Percentiles rank a stretch among this genome's conserved stretches.
Conservation (phyloP, 345 rosid species). For the Eucalyptus erythrocorys region DNA sequence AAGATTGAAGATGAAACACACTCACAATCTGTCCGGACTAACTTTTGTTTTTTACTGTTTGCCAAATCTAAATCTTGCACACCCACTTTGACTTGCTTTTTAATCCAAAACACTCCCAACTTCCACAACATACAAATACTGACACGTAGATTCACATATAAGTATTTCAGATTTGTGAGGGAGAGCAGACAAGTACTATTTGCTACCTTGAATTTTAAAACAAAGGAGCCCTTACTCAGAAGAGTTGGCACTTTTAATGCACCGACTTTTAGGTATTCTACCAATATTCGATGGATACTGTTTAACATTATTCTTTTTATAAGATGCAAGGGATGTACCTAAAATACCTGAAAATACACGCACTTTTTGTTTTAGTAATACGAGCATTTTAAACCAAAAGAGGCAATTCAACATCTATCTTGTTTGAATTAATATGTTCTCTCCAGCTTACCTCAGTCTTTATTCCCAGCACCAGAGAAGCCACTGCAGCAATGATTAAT, state of each 20-base stretch:
- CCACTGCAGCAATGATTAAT: constrained; percentile 81
- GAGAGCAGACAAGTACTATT: background rate
- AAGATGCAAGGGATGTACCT: background rate
- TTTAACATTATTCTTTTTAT: background rate
- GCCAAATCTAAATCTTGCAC: background rate
- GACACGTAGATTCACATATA: background rate
- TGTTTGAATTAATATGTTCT: background rate
- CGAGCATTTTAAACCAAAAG: background rate
- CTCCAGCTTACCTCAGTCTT: constrained; percentile 74
- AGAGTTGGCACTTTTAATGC: background rate
- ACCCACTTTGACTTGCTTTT: background rate
- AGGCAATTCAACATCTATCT: background rate
- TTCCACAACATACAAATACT: background rate
- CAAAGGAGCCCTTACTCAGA: background rate
- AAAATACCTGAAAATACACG: background rate
- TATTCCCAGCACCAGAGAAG: constrained; percentile 81
- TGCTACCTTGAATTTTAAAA: background rate
- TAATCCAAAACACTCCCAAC: background rate
- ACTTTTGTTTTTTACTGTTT: background rate
- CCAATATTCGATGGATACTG: background rate
- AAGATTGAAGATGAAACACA: background rate
- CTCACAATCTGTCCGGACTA: background rate
- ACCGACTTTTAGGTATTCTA: background rate
- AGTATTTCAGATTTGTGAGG: background rate
- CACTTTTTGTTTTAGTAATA: background rate